Evolutionary conservation across 805 yeast genomes (phyloP), one percentile per base, ranked within the genome.

Genomic region (Sugiyamaella chiloensis): DNA sequence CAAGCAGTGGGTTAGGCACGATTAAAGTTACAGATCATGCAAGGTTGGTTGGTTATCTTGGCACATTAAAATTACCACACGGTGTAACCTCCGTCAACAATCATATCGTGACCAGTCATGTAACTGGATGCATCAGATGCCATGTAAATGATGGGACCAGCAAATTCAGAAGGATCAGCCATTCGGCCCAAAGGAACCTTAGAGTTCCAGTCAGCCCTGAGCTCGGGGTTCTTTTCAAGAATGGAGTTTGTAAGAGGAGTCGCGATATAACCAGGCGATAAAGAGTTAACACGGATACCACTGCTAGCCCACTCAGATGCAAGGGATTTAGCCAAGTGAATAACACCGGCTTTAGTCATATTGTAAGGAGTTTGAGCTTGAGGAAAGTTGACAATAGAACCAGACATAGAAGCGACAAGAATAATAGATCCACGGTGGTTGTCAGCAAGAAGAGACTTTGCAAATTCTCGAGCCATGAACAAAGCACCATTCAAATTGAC

Each of bases 371-470:
- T 75, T 69, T 88, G 96, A 57, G 79, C 73, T 66, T 88, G 91
- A 21, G 96, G 96, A 48, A 80, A 78, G 67, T 88, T 88, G 57
- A 81, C 89, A 57, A 89, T 83, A 66, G 81, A 86, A 4, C 86
- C 96, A 21, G 91, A 83, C 85, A 88, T 88, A 36, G 95, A 85
- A 2, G 95, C 89, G 2, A 96, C 86, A 63, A 86, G 74, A 55
- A 88, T 79, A 58, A 89, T 73, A 2, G 95, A 83, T 30, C 96
- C 96, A 45, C 69, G 69, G 9, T 83, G 37, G 36, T 48, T 47
- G 40, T 57, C 75, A 42, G 69, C 74, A 54, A 81, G 81, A 55
- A 83, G 72, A 2, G 84, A 81, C 61, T 77, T 78, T 42, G 89
- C 90, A 62, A 85, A 76, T 30, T 85, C 73, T 62, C 83, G 86